phyloP scores from a whole-genome alignment of 345 rosid species.

The Populus pruinosa region DNA sequence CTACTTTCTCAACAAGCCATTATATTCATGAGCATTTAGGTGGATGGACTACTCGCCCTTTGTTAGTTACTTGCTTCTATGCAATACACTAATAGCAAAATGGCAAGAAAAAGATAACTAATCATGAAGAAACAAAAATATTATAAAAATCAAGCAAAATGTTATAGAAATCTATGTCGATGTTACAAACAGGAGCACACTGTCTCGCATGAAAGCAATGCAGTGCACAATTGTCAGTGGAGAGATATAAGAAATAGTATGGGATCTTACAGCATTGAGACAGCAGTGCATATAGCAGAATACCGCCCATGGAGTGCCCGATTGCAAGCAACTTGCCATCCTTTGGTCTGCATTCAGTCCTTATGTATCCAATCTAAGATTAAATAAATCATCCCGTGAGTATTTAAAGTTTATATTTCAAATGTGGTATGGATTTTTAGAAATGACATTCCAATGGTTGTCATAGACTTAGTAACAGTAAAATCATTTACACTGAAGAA shows the following conservation, averaged over 20 bases:
- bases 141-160: not conserved
- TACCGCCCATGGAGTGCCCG: conserved; percentile 99
- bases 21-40: not conserved
- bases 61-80: not conserved
- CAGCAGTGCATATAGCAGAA: conserved; percentile 75
- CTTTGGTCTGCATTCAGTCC: conserved; percentile 48
- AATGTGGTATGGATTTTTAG: not conserved
- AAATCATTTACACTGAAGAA: conserved; percentile 23
- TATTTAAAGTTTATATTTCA: not conserved
- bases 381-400: not conserved
- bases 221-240: not conserved
- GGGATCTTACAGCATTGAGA: conserved; percentile 57
- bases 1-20: not conserved
- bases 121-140: not conserved
- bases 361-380: conserved; percentile 79
- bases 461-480: not conserved
- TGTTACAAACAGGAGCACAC: not conserved
- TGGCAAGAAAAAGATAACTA: not conserved
- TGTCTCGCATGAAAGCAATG: not conserved
- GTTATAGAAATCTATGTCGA: not conserved
- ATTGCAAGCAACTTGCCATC: conserved; percentile 75
- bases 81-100: not conserved
- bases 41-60: not conserved
- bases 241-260: not conserved
- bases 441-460: not conserved